A percentile compares a stretch with the other conserved stretches of the same genome.
phyloP scores from a whole-genome alignment of 495 filamentous ascomycete species.

The Lasiosphaeriaceae sp. region DNA sequence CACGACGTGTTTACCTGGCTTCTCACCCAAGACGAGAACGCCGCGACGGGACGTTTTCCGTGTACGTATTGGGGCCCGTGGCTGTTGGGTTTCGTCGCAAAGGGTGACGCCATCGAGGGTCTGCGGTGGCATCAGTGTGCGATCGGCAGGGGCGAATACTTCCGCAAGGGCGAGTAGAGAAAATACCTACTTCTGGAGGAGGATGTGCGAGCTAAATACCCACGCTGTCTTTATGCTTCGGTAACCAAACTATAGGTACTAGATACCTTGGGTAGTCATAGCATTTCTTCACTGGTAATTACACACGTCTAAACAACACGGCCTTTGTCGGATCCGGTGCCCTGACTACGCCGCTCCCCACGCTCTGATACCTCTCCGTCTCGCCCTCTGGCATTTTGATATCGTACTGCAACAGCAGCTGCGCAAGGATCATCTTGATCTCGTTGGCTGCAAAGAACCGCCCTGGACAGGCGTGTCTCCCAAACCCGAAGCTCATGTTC shows the following conservation, averaged over 20 bases:
- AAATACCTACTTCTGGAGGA: too few relatives aligned
- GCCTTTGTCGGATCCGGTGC: slow-evolving; percentile 27
- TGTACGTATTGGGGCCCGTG: not conserved
- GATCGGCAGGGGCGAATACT: not conserved
- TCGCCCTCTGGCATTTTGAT: slow-evolving; percentile 29
- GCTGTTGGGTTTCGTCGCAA: not conserved
- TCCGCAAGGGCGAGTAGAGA: slow-evolving; percentile 1
- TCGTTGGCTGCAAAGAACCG: slow-evolving; percentile 50
- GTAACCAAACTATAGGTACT: too few relatives aligned
- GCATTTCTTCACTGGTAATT: too few relatives aligned
- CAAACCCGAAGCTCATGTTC: slow-evolving; percentile 41
- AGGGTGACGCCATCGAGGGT: not conserved
- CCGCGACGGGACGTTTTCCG: not conserved
- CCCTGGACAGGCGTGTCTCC: slow-evolving; percentile 50
- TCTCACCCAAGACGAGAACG: not conserved
- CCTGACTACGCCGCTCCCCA: slow-evolving; percentile 5
- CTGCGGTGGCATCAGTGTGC: not conserved
- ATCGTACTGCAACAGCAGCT: slow-evolving; percentile 55
- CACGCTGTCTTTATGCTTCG: too few relatives aligned
- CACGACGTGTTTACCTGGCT: not conserved
- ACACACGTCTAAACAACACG: slow-evolving; percentile 21
- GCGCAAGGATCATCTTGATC: slow-evolving; percentile 52
- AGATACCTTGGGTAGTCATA: too few relatives aligned
- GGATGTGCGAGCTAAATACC: too few relatives aligned
- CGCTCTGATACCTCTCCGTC: slow-evolving; percentile 12